Base-by-base conservation (phyloP, 352 stramenopile genomes). In the Phytophthora agathidicida region DNA sequence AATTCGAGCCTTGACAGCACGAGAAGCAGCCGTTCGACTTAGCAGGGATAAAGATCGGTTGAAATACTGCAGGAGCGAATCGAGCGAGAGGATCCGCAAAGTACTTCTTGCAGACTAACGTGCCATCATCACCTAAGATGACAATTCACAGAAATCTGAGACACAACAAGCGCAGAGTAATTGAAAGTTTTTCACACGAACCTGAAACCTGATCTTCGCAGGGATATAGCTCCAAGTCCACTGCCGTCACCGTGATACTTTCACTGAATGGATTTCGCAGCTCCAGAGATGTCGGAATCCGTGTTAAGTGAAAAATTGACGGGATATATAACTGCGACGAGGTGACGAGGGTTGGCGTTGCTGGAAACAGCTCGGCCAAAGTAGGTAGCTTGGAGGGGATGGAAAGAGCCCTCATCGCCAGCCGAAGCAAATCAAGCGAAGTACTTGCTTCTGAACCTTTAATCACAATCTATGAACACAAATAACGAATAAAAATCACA, bases 211-310 rank as follows among this genome's bases (percentile, higher is more conserved):
- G 86, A 14, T 78, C 70, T 58, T 90, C 63, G 33, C 86, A 95
- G 16, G 86, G 86, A 51, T 90, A 95, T 16, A 95, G 54, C 65
- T 86, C 42, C 19, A 95, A 44, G 49, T 93, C 83, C 7, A 89
- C 75, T 5, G 32, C 60, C 6, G 69, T 85, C 30, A 95, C 65
- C 7, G 80, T 89, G 53, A 95, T 93, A 32, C 55, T 80, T 58
- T 93, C 80, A 53, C 71, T 88, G 55, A 95, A 95, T 14, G 86
- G 83, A 39, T 95, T 95, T 1, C 82, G 80, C 51, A 95, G 47
- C 48, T 86, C 73, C 11, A 95, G 64, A 23, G 86, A 76, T 7
- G 82, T 93, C 17, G 83, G 80, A 31, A 95, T 87, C 20, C 65
- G 65, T 13, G 67, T 80, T 45, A 91, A 60, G 23, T 95, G 81